Percentiles rank a stretch among this genome's conserved stretches.
These are phyloP conservation scores for Perilla frutescens DNA, from an alignment of 257 asterid genomes.

Conservation along the genomic window DNA sequence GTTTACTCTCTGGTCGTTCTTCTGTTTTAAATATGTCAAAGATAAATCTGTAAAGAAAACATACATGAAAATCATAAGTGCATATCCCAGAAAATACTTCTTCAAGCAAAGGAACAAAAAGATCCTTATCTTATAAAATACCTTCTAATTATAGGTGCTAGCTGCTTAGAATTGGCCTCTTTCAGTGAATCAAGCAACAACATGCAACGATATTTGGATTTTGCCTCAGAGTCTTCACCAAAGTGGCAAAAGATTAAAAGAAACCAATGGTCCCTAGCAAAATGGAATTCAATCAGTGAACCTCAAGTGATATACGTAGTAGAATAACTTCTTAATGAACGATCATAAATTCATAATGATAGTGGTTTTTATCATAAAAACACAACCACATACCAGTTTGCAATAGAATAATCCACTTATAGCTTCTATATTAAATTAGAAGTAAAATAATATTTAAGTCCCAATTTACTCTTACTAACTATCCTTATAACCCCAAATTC, in stretches of 20 bases:
- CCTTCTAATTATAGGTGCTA: slow-evolving; percentile 70
- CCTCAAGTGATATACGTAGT: neutral
- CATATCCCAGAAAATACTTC: neutral
- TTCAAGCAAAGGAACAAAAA: neutral
- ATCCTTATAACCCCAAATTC: too few relatives aligned
- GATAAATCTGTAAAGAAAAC: slow-evolving; percentile 51
- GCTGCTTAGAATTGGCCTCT: slow-evolving; percentile 38
- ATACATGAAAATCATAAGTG: neutral
- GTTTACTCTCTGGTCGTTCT: slow-evolving; percentile 42
- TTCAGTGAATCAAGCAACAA: slow-evolving; percentile 71
- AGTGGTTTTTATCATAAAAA: neutral
- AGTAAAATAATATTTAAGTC: too few relatives aligned
- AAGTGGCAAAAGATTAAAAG: slow-evolving; percentile 79
- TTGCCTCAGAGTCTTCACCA: slow-evolving; percentile 47
- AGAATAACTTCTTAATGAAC: neutral
- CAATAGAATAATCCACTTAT: too few relatives aligned
- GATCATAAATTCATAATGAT: too few relatives aligned
- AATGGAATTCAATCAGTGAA: slow-evolving; percentile 26
- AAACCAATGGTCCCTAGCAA: slow-evolving; percentile 76
- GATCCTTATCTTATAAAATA: slow-evolving; percentile 20
- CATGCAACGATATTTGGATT: slow-evolving; percentile 57
- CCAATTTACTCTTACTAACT: too few relatives aligned
- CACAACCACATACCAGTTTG: slow-evolving; percentile 37
- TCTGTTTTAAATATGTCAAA: slow-evolving; percentile 48
- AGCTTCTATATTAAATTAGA: too few relatives aligned